Evolutionary conservation across 805 yeast genomes (phyloP).

Genomic region (Tetrapisispora iriomotensis): DNA sequence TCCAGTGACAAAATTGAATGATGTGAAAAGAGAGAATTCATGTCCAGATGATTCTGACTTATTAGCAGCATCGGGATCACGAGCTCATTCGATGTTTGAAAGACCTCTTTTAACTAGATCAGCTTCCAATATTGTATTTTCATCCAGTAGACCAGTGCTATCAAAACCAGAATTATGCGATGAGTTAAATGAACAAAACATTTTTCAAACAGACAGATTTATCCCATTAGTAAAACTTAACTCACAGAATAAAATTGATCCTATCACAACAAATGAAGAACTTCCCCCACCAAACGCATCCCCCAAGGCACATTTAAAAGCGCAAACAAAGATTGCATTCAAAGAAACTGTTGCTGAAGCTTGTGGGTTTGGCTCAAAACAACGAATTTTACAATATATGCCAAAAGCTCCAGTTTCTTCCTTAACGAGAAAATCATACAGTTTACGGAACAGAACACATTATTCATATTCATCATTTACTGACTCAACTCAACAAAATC

Average conservation of each 20-base stretch:
- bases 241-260: constrained; percentile 27
- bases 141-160: not conserved
- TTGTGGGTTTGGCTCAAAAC: constrained; percentile 77
- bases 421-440: constrained; percentile 21
- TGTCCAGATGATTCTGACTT: not conserved
- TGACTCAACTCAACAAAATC: constrained; percentile 22
- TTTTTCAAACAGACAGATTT: constrained; percentile 43
- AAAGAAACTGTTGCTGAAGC: constrained; percentile 86
- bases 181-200: constrained; percentile 18
- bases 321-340: constrained; percentile 40
- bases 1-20: not conserved
- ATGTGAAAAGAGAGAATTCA: not conserved
- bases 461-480: constrained; percentile 29
- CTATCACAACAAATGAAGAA: constrained; percentile 28
- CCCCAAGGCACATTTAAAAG: constrained; percentile 35
- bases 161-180: constrained; percentile 2
- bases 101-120: constrained; percentile 1
- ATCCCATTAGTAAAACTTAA: constrained; percentile 48
- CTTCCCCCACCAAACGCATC: constrained; percentile 39
- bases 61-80: no score
- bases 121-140: constrained; percentile 1
- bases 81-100: not conserved
- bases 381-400: constrained; percentile 75
- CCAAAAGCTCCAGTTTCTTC: constrained; percentile 65
- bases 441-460: constrained; percentile 24